Evolutionary conservation across 2,329 filamentous ascomycete genomes (phyloP).

Genomic region (Pseudocercospora fuligena): DNA sequence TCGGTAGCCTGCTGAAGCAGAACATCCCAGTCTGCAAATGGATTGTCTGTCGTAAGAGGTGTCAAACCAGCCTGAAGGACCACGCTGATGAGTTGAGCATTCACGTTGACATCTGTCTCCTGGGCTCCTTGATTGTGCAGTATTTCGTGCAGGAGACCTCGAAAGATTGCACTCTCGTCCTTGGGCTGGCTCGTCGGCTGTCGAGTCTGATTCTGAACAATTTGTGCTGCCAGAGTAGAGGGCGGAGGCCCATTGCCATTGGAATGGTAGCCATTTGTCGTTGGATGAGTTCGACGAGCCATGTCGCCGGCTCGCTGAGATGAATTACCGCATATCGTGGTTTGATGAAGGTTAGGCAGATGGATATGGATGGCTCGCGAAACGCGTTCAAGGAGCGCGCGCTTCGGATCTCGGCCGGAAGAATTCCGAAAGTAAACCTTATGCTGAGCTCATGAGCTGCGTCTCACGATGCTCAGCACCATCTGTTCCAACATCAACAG

Average conservation of each 20-base stretch:
- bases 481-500: neutral
- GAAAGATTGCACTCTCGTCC: constrained; percentile 64
- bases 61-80: constrained; percentile 80
- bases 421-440: neutral
- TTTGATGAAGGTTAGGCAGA: neutral
- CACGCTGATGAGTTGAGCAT: constrained; percentile 84
- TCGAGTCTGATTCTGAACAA: constrained; percentile 72
- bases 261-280: constrained; percentile 18
- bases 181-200: constrained; percentile 59
- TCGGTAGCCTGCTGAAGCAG: constrained; percentile 67
- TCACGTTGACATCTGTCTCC: constrained; percentile 73
- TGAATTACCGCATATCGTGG: constrained; percentile 1
- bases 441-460: neutral
- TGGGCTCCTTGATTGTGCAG: constrained; percentile 53
- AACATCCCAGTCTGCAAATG: constrained; percentile 64
- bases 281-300: constrained; percentile 42
- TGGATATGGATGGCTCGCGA: neutral
- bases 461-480: neutral
- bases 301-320: constrained; percentile 34
- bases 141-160: constrained; percentile 71
- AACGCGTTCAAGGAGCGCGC: neutral
- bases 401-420: neutral
- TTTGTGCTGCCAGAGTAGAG: constrained; percentile 84
- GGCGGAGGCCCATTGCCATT: constrained; percentile 56
- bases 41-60: constrained; percentile 68